phyloP scores from a whole-genome alignment of 495 filamentous ascomycete genomes.

The Penicillium verhagenii region DNA sequence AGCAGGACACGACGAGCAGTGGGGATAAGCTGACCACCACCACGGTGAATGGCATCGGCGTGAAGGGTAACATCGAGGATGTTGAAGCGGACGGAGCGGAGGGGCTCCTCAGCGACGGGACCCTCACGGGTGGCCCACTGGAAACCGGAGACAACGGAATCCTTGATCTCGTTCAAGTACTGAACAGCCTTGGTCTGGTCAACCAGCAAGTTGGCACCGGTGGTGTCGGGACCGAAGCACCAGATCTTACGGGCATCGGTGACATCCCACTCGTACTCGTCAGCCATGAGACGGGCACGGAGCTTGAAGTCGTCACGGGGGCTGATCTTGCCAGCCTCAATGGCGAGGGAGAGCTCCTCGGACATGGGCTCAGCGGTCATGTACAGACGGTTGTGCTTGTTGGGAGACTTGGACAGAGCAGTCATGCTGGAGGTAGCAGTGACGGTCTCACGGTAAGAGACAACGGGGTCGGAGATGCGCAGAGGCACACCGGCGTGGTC shows the following conservation, averaged over 20 bases:
- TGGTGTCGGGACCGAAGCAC: slow-evolving; percentile 98
- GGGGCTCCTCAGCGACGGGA: slow-evolving; percentile 95
- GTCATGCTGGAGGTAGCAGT: slow-evolving; percentile 79
- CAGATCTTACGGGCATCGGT: slow-evolving; percentile 99
- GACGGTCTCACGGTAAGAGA: slow-evolving; percentile 97
- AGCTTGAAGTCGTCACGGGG: slow-evolving; percentile 99
- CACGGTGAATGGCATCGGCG: slow-evolving; percentile 99
- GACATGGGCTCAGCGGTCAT: slow-evolving; percentile 83
- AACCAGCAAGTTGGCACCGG: slow-evolving; percentile 95
- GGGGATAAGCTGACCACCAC: slow-evolving; percentile 98
- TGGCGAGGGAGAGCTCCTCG: slow-evolving; percentile 87
- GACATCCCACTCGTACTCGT: slow-evolving; percentile 99
- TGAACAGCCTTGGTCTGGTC: slow-evolving; percentile 99
- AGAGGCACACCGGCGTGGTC: slow-evolving; percentile 99
- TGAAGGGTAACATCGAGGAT: slow-evolving; percentile 99
- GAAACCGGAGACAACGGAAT: slow-evolving; percentile 99
- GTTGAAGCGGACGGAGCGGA: slow-evolving; percentile 97
- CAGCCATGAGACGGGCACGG: slow-evolving; percentile 92
- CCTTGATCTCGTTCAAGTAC: slow-evolving; percentile 99
- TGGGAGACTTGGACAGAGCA: slow-evolving; percentile 98
- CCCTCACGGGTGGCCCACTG: slow-evolving; percentile 99
- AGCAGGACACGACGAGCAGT: slow-evolving; percentile 97
- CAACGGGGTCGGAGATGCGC: slow-evolving; percentile 93
- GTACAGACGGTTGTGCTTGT: slow-evolving; percentile 99
- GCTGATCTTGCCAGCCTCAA: slow-evolving; percentile 87